Evolutionary conservation across 192 early-diverging fungal genomes (phyloP), one percentile per base, ranked within the genome.

Genomic region (Backusella westeae): DNA sequence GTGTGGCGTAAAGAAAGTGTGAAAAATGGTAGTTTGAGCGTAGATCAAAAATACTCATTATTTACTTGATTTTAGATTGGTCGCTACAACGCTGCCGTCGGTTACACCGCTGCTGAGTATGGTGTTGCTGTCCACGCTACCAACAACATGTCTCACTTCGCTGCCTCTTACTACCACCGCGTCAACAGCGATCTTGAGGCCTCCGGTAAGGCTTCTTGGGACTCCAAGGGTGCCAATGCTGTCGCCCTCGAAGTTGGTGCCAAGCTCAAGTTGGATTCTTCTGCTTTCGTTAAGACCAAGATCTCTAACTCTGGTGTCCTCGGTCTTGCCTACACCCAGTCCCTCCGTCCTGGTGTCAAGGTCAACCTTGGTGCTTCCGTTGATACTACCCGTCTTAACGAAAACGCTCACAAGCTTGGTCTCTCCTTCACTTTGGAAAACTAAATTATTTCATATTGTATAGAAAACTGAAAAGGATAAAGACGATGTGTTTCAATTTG

Each of bases 101-200:
- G 96, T 32, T 99, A 94, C 89, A 87, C 90, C 65, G 91, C 90
- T 69, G 89, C 86, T 71, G 95, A 97, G 83, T 99, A 98, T 89
- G 81, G 90, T 74, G 88, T 98, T 76, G 87, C 95, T 69, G 84
- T 99, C 72, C 93, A 95, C 82, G 95, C 95, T 84, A 91, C 91
- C 82, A 96, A 97, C 94, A 93, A 92, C 59, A 89, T 98, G 82
- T 90, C 87, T 88, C 79, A 91, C 80, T 97, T 94, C 88, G 87
- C 97, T 79, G 93, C 96, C 69, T 93, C 96, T 12, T 97, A 97
- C 94, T 98, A 93, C 93, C 98, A 99, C 90, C 94, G 94, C 77
- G 94, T 99, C 76, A 94, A 89, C 82, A 69, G 88, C 75, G 90
- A 92, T 66, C 91, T 99, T 80, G 97, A 99, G 88, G 96, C 96